Conservation (phyloP, 768 basidiomycete species). For the Jaapia argillacea region DNA sequence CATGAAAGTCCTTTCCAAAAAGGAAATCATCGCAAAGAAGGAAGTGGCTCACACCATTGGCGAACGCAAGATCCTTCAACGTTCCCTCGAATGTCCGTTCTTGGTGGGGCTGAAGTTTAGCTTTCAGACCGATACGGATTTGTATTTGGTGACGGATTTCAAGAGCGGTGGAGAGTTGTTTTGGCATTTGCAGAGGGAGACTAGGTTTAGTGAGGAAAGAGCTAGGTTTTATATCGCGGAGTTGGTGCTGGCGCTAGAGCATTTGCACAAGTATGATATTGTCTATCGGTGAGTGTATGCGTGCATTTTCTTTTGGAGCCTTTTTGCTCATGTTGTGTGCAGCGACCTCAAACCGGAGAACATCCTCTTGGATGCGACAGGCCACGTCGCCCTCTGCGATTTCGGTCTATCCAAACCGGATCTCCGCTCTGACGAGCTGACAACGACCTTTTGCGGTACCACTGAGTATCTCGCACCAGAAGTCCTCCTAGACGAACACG, state of each 20-base stretch:
- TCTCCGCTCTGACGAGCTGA: slow-evolving; percentile 84
- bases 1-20: slow-evolving; percentile 98
- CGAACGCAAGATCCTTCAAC: slow-evolving; percentile 96
- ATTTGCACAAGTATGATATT: slow-evolving; percentile 96
- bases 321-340: slow-evolving; percentile 4
- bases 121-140: slow-evolving; percentile 92
- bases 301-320: slow-evolving; percentile 6
- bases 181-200: slow-evolving; percentile 97
- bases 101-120: slow-evolving; percentile 96
- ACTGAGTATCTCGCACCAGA: slow-evolving; percentile 98
- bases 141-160: slow-evolving; percentile 97
- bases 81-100: slow-evolving; percentile 90
- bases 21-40: slow-evolving; percentile 98
- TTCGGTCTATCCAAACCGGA: slow-evolving; percentile 98
- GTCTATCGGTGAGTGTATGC: slow-evolving; percentile 71
- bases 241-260: slow-evolving; percentile 88
- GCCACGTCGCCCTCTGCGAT: slow-evolving; percentile 96
- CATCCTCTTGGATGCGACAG: slow-evolving; percentile 95
- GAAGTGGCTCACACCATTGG: slow-evolving; percentile 99
- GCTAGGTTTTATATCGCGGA: slow-evolving; percentile 97
- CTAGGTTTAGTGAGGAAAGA: slow-evolving; percentile 84
- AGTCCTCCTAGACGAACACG: slow-evolving; percentile 96
- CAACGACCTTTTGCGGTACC: slow-evolving; percentile 99
- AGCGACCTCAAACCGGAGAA: slow-evolving; percentile 98
- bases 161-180: slow-evolving; percentile 98